A percentile compares a stretch with the other conserved stretches of the same genome.
Conservation (phyloP, 768 basidiomycete genomes). For the Calocera cornea region DNA sequence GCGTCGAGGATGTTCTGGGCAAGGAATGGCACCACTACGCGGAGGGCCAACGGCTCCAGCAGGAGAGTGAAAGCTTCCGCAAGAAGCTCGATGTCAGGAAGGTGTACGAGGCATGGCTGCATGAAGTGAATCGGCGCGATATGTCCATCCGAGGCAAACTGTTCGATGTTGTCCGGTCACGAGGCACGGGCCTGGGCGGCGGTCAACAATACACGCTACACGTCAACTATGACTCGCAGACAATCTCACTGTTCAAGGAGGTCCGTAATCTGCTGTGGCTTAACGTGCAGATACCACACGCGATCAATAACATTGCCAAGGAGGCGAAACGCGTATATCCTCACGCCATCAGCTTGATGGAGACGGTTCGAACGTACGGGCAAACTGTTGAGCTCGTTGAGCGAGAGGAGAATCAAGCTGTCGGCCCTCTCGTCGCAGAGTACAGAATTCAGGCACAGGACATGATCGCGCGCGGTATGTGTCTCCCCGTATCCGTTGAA, state of each 20-base stretch:
- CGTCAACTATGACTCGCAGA: conserved; percentile 96
- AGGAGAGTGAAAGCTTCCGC: conserved; percentile 80
- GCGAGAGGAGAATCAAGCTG: conserved; percentile 66
- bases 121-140: conserved; percentile 85
- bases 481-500: conserved; percentile 16
- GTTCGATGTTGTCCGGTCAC: conserved; percentile 74
- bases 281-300: conserved; percentile 88
- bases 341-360: conserved; percentile 95
- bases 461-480: conserved; percentile 74
- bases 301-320: conserved; percentile 92
- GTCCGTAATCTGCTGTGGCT: conserved; percentile 92
- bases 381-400: conserved; percentile 80
- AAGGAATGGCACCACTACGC: conserved; percentile 98
- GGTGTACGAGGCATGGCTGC: conserved; percentile 92
- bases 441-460: conserved; percentile 85
- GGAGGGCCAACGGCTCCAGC: conserved; percentile 95
- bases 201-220: conserved; percentile 52
- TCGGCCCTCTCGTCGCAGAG: conserved; percentile 89
- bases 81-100: conserved; percentile 91
- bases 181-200: conserved; percentile 35
- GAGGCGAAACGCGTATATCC: conserved; percentile 98
- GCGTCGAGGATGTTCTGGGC: conserved; percentile 92
- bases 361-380: conserved; percentile 94
- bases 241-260: conserved; percentile 97
- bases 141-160: conserved; percentile 83